Conservation (phyloP, 352 stramenopile species). For the Blastocystis sp. region DNA sequence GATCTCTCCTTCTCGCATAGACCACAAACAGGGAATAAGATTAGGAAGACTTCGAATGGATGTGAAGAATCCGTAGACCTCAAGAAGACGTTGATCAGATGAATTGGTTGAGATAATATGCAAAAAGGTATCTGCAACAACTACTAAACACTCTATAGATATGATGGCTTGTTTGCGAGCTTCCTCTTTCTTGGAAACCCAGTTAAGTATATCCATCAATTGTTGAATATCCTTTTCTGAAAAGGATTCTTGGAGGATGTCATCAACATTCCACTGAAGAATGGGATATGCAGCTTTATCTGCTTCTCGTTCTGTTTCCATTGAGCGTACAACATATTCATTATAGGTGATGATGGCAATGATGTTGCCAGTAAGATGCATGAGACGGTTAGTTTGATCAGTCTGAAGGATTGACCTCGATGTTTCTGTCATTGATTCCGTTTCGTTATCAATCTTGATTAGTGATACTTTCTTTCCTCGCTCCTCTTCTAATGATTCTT, state of each 20-base stretch:
- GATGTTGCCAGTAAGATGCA: neutral
- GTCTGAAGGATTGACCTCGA: no score
- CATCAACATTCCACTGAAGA: neutral
- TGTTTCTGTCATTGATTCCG: no score
- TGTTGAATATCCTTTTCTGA: neutral
- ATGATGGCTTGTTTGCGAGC: neutral
- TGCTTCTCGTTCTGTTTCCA: neutral
- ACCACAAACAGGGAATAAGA: neutral
- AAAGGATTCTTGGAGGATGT: conserved; percentile 20
- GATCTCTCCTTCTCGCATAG: neutral
- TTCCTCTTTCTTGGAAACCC: neutral
- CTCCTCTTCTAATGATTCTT: no score
- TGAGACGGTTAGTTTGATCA: no score
- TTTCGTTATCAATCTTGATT: no score
- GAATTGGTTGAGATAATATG: neutral
- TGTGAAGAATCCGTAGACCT: neutral
- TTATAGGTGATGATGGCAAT: conserved; percentile 4
- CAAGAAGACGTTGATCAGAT: neutral
- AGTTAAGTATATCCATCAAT: neutral
- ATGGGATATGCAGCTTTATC: neutral
- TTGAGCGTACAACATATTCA: neutral
- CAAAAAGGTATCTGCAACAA: neutral
- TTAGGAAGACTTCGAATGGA: neutral
- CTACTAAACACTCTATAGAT: neutral
- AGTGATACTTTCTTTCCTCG: no score